Evolutionary conservation across 305 asterid species (phyloP), one percentile per base, ranked within the genome.

Genomic region (Stenogyne calaminthoides): DNA sequence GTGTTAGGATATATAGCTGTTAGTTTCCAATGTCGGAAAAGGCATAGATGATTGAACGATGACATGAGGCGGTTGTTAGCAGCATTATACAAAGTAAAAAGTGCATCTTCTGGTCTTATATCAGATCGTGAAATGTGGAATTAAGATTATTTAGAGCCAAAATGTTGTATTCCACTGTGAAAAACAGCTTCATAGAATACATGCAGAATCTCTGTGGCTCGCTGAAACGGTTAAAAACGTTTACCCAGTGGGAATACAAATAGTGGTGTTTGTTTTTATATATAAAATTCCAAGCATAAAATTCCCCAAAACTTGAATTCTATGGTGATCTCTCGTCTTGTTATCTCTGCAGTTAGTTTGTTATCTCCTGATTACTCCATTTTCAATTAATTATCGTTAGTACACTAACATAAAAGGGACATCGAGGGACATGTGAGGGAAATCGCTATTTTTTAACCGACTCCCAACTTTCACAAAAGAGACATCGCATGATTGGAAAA

Each of bases 151-250:
- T 69, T 72, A 64, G 56, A 52, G 47, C n/a, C 47, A 56, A 64
- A 58, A 32, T 63, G 66, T 55, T 55, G 3, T n/a, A 15, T 47
- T 75, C 57, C 72, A 55, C 15, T 18, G 64, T 16, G 61, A 19
- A 19, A 55, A 57, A 10, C 32, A 55, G 63, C 62, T 67, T 67
- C 36, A 59, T 22, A 75, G 64, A 68, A 68, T 68, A 67, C 49
- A 44, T 22, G 51, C 18, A 22, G 55, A 15, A 8, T 44, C 8
- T 52, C 5, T 52, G 1, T 51, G n/a, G n/a, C 15, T 42, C 51
- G 11, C 16, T 12, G 1, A 9, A 16, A 16, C 58, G 10, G 27
- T 52, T 16, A 19, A 8, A 52, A 52, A 0, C 58, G 8, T 46
- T 46, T 46, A 16, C 58, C 27, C 27, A 52, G 58, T 16, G 58